Base-by-base conservation (phyloP, 805 yeast species). In the Saccharomyces jurei region DNA sequence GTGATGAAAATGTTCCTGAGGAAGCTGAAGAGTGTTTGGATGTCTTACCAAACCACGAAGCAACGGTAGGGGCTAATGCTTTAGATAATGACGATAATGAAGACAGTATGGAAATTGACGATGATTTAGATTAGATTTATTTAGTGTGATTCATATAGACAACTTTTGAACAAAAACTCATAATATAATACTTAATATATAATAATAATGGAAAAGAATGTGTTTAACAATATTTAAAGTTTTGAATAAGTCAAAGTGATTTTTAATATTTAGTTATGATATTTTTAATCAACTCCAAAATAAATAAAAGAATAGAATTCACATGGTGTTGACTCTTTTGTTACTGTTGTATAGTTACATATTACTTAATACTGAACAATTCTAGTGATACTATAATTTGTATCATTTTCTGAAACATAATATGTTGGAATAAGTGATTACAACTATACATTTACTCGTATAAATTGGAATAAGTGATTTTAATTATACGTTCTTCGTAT, bases 41-140 rank as follows among this genome's bases (percentile, higher is more conserved):
- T 47, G 96, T 94, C 4, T 59, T 84, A 50, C 91, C 97, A 50
- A 94, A 94, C 73, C 98, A 94, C 64, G 90, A 86, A 56, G 73
- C 77, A 2, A 77, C 75, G 14, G 78, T 73, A 49, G 74, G 65
- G 17, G 80, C 75, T 14, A 73, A 73, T 68, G 79, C 77, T 70
- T 87, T 80, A 61, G 79, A 77, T 50, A 79, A 76, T 56, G 81
- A 77, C 50, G 82, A 79, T 28, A 84, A 80, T 28, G 76, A 80
- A 53, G 84, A 81, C 56, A 86, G 78, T 44, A 83, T 82, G 52
- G 87, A 81, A 52, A 81, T 77, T 25, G 87, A 82, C 47, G 83
- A 79, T 28, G 77, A 71, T 48, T 63, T 64, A 44, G 69, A 65
- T 29, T 60, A 36, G 10, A 2, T n/a, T n/a, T 17, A 36, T 17